These are phyloP conservation scores for Trichophyton equinum DNA, from an alignment of 2,329 filamentous ascomycete genomes.

Conservation along the genomic window DNA sequence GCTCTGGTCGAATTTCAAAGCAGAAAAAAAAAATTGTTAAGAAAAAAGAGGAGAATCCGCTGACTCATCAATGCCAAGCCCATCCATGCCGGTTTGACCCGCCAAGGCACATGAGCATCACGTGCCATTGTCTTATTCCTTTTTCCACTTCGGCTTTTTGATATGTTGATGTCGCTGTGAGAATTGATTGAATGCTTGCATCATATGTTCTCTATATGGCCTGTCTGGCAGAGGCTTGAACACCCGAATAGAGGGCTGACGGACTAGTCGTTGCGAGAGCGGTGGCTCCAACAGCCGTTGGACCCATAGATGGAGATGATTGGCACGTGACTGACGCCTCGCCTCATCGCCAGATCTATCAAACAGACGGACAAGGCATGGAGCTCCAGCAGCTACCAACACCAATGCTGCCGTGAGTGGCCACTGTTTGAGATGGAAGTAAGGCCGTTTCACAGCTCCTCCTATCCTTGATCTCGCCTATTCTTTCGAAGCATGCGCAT, in stretches of 20 bases:
- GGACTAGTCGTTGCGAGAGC: background rate
- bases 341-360: background rate
- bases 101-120: slow-evolving; percentile 1
- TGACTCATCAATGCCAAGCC: background rate
- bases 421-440: background rate
- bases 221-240: too few relatives aligned
- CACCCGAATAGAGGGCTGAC: too few relatives aligned
- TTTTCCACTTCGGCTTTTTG: background rate
- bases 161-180: background rate
- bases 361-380: background rate
- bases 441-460: background rate
- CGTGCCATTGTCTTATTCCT: background rate
- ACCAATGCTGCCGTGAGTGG: background rate
- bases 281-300: background rate
- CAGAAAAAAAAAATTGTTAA: background rate
- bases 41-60: background rate
- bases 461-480: background rate
- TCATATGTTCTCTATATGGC: background rate
- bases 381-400: background rate
- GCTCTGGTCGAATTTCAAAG: background rate
- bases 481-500: background rate
- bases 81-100: background rate
- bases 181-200: background rate
- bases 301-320: background rate
- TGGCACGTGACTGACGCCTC: background rate